Evolutionary conservation across 1,284 basidiomycete genomes (phyloP), one percentile per base, ranked within the genome.

Genomic region (Porogramme epimiltina): DNA sequence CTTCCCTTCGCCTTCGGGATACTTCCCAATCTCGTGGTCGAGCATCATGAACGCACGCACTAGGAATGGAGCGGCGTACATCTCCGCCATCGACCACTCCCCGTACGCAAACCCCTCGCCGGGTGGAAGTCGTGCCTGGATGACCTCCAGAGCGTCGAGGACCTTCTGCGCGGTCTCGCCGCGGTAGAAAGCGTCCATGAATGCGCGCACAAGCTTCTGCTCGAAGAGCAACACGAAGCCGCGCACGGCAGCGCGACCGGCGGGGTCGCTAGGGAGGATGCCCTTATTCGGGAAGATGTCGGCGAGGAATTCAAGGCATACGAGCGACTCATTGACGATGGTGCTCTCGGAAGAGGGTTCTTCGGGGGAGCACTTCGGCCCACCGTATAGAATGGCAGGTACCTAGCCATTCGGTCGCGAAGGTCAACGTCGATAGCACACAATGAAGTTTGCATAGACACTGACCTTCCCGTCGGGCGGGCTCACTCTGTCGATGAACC

Each of bases 401-500:
- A 84, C 74, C 61, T 62, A 38, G 9, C 37, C 18, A 19, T 19
- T 5, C 37, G 37, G 37, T 3, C 13, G 18, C 16, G 18, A 2
- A 22, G 18, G 18, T 19, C 13, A n/a, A n/a, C n/a, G n/a, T n/a
- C n/a, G n/a, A n/a, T n/a, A n/a, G n/a, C n/a, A 16, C 11, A 18
- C 15, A 16, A 40, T 10, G 31, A 11, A 23, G 26, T 13, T 11
- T n/a, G 37, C 3, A n/a, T 16, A 11, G 16, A 28, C 16, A 15
- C 24, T 20, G 6, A 82, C 84, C 74, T 86, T 85, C 66, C 78
- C 77, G 2, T 78, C 33, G 26, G n/a, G n/a, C n/a, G 80, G 79
- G 66, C 87, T 87, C 37, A 88, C 75, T 54, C 79, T 73, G 1
- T 77, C 72, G 0, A 76, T 74, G 62, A 81, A 86, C 84, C 84